Base-by-base conservation (phyloP, 2,329 filamentous ascomycete species). In the Cladosporium austrohemisphaericum region DNA sequence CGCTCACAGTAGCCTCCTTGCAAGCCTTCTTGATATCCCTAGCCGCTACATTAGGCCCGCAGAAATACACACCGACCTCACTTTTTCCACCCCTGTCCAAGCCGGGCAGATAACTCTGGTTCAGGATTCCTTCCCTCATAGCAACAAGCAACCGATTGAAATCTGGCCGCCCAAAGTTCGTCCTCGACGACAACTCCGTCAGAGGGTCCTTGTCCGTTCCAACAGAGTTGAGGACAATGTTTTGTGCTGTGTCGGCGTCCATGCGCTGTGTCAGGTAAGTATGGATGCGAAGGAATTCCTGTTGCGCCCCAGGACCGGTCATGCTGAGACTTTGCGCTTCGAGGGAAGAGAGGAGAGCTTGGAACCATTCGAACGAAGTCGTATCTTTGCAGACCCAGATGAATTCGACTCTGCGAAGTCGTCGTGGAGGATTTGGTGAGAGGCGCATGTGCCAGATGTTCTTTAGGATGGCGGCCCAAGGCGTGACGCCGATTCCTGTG, bases 381-480 rank as follows among this genome's bases (percentile, higher is more conserved):
- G 91, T 95, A 64, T 96, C 91, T 68, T 88, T 93, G 79, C 92
- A 96, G 44, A 97, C 85, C 93, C 93, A 98, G 74, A 98, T 94
- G 71, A 98, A 98, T 69, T 98, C 93, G 25, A 98, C 92, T 68
- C 93, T 86, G 52, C 90, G 87, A 38, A 98, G 84, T 64, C 92
- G 88, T 41, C 81, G 83, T 1, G 92, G 91, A 19, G 91, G 88
- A 73, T 96, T 93, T 6, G 92, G 91, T 13, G 85, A 82, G 56
- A 93, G 85, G 55, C 93, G 89, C 63, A 95, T 78, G 68, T 98
- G 92, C 88, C 91, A 98, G 71, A 98, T 97, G 68, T 95, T 96
- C 75, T 98, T 98, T 57, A 93, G 76, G 57, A 93, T 92, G 2
- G 85, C 78, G 1, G 88, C 88, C 87, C 88, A 93, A 1, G 88